phyloP scores from a whole-genome alignment of 163 green algal species.

The Scenedesmus sp. region DNA sequence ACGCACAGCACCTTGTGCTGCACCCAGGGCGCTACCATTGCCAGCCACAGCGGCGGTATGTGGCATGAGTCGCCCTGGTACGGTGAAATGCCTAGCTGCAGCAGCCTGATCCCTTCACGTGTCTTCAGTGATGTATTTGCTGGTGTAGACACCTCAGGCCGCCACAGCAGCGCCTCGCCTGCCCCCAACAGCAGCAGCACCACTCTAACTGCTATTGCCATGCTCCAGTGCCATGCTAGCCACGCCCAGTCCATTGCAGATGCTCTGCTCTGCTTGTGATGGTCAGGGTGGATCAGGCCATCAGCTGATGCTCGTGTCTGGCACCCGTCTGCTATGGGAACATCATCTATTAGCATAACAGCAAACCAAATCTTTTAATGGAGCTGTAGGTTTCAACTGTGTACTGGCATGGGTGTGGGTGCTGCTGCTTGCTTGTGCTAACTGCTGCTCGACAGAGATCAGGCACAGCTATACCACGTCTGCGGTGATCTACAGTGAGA shows the following conservation, averaged over 20 bases:
- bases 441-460: not conserved
- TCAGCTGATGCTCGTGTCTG: not conserved
- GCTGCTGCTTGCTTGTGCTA: not conserved
- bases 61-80: slow-evolving; percentile 65
- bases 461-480: not conserved
- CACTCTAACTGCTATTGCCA: slow-evolving; percentile 31
- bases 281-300: not conserved
- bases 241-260: not conserved
- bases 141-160: slow-evolving; percentile 64
- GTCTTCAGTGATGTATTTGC: slow-evolving; percentile 60
- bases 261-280: not conserved
- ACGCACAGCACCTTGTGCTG: slow-evolving; percentile 35
- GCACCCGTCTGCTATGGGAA: not conserved
- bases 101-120: slow-evolving; percentile 59
- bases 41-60: slow-evolving; percentile 63
- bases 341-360: too few species aligned
- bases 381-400: not conserved
- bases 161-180: slow-evolving; percentile 53
- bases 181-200: slow-evolving; percentile 46
- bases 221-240: not conserved
- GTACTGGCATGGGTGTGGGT: not conserved
- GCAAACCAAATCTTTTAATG: too few species aligned
- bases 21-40: slow-evolving; percentile 29
- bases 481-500: not conserved
- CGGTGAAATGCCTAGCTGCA: slow-evolving; percentile 56